Conservation (phyloP, 352 stramenopile genomes). For the Bremia lactucae region DNA sequence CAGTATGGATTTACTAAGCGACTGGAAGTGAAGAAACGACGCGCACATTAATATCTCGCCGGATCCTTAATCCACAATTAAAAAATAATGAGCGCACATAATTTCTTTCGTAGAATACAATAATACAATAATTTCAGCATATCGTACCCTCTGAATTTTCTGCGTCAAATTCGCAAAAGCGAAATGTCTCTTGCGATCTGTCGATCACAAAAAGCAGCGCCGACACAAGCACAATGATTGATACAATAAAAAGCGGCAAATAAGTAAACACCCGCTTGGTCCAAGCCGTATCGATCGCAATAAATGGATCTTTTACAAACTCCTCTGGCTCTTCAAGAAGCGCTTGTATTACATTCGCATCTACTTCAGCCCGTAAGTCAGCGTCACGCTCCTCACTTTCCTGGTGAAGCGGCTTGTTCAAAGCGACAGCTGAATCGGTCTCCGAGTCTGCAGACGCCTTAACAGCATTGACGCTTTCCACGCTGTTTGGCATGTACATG, state of each 20-base stretch:
- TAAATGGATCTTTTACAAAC: conserved; percentile 16
- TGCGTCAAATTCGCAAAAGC: conserved; percentile 33
- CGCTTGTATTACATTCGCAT: conserved; percentile 29
- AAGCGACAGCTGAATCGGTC: conserved; percentile 49
- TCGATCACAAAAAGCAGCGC: conserved; percentile 41
- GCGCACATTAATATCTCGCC: conserved; percentile 26
- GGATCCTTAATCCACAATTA: conserved; percentile 6
- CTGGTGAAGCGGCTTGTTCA: conserved; percentile 16
- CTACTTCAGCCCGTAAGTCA: conserved; percentile 33
- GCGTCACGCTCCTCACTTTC: conserved; percentile 35
- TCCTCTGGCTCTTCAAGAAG: conserved; percentile 35
- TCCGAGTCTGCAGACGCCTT: conserved; percentile 43
- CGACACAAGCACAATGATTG: conserved; percentile 30
- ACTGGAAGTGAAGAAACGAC: conserved; percentile 31
- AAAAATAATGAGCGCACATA: neutral
- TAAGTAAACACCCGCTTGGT: conserved; percentile 22
- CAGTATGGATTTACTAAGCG: conserved; percentile 24
- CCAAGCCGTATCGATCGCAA: conserved; percentile 16
- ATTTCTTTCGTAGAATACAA: conserved; percentile 2
- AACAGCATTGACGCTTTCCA: conserved; percentile 15
- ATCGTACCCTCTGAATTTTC: conserved; percentile 27
- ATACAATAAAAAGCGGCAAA: conserved; percentile 24
- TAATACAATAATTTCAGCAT: neutral
- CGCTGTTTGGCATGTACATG: conserved; percentile 35
- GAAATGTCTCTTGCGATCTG: conserved; percentile 35